Conservation (phyloP, 495 filamentous ascomycete species). For the Melanomma pulvis-pyrius region DNA sequence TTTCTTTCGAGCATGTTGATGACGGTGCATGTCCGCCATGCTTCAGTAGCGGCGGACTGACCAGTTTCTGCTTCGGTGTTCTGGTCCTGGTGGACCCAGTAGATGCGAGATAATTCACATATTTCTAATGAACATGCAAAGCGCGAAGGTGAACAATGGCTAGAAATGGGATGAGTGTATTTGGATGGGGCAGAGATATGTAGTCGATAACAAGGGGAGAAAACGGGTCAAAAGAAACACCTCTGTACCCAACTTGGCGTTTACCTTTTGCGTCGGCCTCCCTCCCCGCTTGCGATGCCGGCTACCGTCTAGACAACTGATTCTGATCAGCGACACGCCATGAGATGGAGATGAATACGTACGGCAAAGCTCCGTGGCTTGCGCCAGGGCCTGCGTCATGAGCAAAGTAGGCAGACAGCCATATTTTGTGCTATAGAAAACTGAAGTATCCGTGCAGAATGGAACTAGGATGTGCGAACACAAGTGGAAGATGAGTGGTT, state of each 20-base stretch:
- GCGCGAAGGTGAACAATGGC: neutral
- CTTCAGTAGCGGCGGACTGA: neutral
- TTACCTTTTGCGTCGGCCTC: neutral
- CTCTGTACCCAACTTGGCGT: neutral
- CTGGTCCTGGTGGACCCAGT: neutral
- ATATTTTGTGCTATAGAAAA: too few relatives aligned
- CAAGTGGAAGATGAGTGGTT: neutral
- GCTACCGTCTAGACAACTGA: neutral
- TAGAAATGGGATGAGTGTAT: conserved; percentile 24
- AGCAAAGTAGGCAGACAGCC: too few relatives aligned
- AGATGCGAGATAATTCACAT: conserved; percentile 10
- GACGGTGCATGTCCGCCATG: neutral
- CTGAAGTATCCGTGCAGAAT: neutral
- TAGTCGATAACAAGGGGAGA: conserved; percentile 7
- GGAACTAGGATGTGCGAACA: too few relatives aligned
- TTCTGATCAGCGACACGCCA: neutral
- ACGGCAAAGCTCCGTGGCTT: neutral
- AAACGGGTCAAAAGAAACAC: neutral
- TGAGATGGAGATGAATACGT: neutral
- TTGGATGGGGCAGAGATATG: conserved; percentile 13
- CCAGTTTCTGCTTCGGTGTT: neutral
- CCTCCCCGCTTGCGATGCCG: neutral
- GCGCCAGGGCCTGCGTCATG: too few relatives aligned
- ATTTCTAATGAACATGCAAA: conserved; percentile 10
- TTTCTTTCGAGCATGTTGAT: conserved; percentile 11